Percentiles rank a stretch among this genome's conserved stretches.
Evolutionary conservation across 2,329 filamentous ascomycete genomes (phyloP).

Genomic region (Mycocentrospora acerina): DNA sequence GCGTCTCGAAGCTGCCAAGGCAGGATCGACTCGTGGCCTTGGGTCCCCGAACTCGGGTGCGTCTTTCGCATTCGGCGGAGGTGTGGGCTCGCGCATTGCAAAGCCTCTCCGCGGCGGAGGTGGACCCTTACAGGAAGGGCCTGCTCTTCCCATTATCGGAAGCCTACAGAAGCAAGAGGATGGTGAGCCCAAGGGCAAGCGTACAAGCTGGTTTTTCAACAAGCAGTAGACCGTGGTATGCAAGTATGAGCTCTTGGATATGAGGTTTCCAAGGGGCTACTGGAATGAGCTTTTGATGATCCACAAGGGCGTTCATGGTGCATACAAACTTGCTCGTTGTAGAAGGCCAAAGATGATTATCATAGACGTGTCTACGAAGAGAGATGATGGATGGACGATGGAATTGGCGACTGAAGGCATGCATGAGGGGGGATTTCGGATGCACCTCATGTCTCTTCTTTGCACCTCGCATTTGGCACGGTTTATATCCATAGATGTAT

Average conservation of each 20-base stretch:
- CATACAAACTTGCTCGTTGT: no score
- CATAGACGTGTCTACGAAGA: no score
- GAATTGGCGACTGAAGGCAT: no score
- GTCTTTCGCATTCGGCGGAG: slow-evolving; percentile 67
- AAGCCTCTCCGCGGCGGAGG: slow-evolving; percentile 64
- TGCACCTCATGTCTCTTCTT: no score
- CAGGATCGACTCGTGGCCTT: slow-evolving; percentile 83
- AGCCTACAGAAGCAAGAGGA: slow-evolving; percentile 54
- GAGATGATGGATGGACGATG: no score
- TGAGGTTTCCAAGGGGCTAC: background rate
- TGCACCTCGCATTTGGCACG: no score
- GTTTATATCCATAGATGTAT: no score
- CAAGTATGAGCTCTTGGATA: slow-evolving; percentile 9
- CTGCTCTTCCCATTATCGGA: slow-evolving; percentile 46
- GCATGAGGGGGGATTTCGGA: no score
- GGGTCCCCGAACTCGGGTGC: slow-evolving; percentile 58
- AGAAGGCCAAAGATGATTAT: no score
- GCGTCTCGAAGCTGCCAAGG: slow-evolving; percentile 91
- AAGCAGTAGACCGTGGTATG: slow-evolving; percentile 42
- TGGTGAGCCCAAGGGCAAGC: slow-evolving; percentile 57
- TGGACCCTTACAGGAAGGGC: slow-evolving; percentile 32
- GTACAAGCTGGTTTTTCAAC: slow-evolving; percentile 75
- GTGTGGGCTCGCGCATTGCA: slow-evolving; percentile 59
- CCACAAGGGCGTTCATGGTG: no score
- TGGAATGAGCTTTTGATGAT: no score